Percentiles rank a stretch among this genome's conserved stretches.
Conservation (phyloP, 2,329 filamentous ascomycete species). For the Colletotrichum godetiae region DNA sequence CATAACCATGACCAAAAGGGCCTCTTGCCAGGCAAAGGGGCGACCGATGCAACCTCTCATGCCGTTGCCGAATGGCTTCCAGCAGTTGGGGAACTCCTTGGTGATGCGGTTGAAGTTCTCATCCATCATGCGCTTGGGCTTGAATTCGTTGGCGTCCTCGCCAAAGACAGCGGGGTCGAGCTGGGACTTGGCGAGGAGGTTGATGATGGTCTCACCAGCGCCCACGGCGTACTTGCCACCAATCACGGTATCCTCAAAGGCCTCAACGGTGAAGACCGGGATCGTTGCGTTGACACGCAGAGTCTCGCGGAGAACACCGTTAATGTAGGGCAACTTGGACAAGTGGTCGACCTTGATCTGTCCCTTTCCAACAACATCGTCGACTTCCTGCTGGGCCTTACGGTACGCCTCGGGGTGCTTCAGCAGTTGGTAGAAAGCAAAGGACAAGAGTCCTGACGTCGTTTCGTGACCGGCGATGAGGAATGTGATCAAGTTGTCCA, state of each 20-base stretch:
- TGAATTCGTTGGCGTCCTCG: slow-evolving; percentile 66
- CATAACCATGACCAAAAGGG: slow-evolving; percentile 59
- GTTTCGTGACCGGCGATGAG: slow-evolving; percentile 77
- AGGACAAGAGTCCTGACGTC: slow-evolving; percentile 74
- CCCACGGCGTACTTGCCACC: slow-evolving; percentile 64
- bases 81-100: slow-evolving; percentile 46
- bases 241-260: slow-evolving; percentile 55
- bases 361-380: slow-evolving; percentile 69
- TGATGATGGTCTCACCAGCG: slow-evolving; percentile 54
- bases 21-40: slow-evolving; percentile 66
- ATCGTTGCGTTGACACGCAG: slow-evolving; percentile 44
- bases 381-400: slow-evolving; percentile 76
- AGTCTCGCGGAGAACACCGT: slow-evolving; percentile 70
- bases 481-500: slow-evolving; percentile 77
- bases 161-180: slow-evolving; percentile 68
- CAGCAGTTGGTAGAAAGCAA: slow-evolving; percentile 73
- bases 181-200: slow-evolving; percentile 61
- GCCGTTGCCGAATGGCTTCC: slow-evolving; percentile 67
- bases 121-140: slow-evolving; percentile 71
- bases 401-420: slow-evolving; percentile 70
- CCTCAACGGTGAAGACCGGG: slow-evolving; percentile 43
- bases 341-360: slow-evolving; percentile 69
- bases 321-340: slow-evolving; percentile 70
- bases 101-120: slow-evolving; percentile 55
- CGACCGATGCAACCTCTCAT: slow-evolving; percentile 64